A percentile compares a stretch with the other conserved stretches of the same genome.
Evolutionary conservation across 2,329 filamentous ascomycete genomes (phyloP).

Genomic region (Neonectria coccinea): DNA sequence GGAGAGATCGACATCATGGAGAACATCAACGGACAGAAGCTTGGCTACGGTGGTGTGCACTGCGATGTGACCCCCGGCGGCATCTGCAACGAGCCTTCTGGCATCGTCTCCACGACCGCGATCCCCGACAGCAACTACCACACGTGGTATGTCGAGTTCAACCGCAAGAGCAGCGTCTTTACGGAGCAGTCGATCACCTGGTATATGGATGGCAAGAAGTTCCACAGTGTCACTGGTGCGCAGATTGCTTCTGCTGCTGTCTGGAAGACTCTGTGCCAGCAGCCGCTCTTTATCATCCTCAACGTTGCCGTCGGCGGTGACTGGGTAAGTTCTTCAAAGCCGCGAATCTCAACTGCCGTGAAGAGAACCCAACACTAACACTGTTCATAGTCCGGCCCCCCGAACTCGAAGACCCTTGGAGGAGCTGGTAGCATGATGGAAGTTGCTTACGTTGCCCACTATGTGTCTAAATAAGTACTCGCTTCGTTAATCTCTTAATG

Average conservation of each 20-base stretch:
- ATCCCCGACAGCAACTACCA: constrained; percentile 60
- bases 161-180: constrained; percentile 61
- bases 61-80: constrained; percentile 60
- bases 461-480: not conserved
- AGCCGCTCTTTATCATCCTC: constrained; percentile 63
- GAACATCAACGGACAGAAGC: constrained; percentile 62
- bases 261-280: constrained; percentile 64
- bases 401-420: constrained; percentile 57
- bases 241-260: constrained; percentile 58
- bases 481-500: not conserved
- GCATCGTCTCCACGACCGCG: constrained; percentile 51
- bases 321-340: constrained; percentile 56
- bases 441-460: constrained; percentile 1
- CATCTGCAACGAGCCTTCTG: constrained; percentile 64
- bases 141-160: constrained; percentile 62
- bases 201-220: constrained; percentile 60
- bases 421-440: constrained; percentile 60
- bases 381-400: constrained; percentile 57
- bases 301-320: constrained; percentile 68
- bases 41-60: constrained; percentile 64
- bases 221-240: constrained; percentile 57
- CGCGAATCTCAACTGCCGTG: not conserved
- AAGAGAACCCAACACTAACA: constrained; percentile 11
- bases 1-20: constrained; percentile 71
- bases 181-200: constrained; percentile 63